Evolutionary conservation across 108 stramenopile species (phyloP), one percentile per base, ranked within the genome.

Genomic region (Cyclotella sp.): DNA sequence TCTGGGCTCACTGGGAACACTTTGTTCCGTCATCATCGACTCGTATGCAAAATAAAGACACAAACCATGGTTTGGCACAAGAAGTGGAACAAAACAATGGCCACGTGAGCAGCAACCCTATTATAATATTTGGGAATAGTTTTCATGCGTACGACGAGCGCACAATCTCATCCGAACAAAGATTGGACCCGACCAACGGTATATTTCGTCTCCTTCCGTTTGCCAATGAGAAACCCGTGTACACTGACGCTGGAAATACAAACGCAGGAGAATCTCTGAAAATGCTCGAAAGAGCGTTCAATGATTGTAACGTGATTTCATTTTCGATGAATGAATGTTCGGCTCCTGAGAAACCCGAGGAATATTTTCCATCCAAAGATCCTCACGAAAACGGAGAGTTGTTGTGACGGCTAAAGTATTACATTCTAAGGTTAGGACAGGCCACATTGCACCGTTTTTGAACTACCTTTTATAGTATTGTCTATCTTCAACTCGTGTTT

Each of bases 271-370:
- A 82, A 43, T 34, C 63, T 8, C 28, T 85, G 77, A 43, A 42
- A 46, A 54, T 69, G 61, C 49, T 74, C 53, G 81, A 82, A 41
- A 79, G 40, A 43, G 84, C 84, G n/a, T 85, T 85, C 46, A 85
- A 85, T 57, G 84, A 85, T 75, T 85, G 83, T 75, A 81, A 51
- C 45, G 52, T 84, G 9, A 84, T 84, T 41, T 77, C 79, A 14
- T 84, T 84, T 53, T 19, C 58, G 15, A 21, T 34, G 10, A 21
- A 34, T 12, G 16, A 19, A 41, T 29, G 15, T 44, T 9, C 0
- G 10, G 8, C 39, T 58, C 19, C 34, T 57, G 42, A 57, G 6
- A 51, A 55, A 18, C 76, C 76, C 15, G 21, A 61, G 9, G 76
- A 77, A 69, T 77, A 68, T 47, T 57, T 77, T 52, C 49, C 76